These are phyloP conservation scores for Leonotis leonurus DNA, from an alignment of 257 asterid species.

Conservation along the genomic window DNA sequence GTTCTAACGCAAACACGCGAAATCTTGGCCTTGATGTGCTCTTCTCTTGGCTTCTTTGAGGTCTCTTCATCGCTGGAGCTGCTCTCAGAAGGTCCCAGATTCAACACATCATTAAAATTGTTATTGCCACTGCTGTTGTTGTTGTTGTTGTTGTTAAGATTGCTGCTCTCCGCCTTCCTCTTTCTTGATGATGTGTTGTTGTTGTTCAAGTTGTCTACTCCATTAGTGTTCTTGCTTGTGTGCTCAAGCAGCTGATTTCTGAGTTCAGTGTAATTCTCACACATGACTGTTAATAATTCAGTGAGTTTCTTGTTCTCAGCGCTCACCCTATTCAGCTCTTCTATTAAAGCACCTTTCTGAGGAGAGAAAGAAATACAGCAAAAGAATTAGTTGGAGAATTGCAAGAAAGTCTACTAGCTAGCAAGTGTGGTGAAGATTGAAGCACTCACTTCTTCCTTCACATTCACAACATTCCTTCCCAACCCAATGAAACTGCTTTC, in stretches of 20 bases:
- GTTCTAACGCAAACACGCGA: constrained; percentile 45
- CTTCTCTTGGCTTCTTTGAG: constrained; percentile 58
- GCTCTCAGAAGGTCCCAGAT: constrained; percentile 46
- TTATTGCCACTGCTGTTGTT: constrained; percentile 2
- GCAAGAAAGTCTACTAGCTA: background rate
- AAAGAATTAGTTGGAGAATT: background rate
- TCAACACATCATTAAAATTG: constrained; percentile 13
- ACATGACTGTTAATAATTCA: constrained; percentile 56
- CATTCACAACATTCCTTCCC: constrained; percentile 26
- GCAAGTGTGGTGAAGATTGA: background rate
- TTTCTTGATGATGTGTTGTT: constrained; percentile 36
- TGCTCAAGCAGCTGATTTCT: constrained; percentile 45
- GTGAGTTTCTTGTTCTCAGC: constrained; percentile 83
- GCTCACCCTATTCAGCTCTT: constrained; percentile 64
- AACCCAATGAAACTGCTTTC: constrained; percentile 46
- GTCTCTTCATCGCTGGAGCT: constrained; percentile 85
- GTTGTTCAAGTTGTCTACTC: background rate
- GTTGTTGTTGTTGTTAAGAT: background rate
- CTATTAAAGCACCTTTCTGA: constrained; percentile 56
- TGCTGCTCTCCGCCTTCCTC: constrained; percentile 45
- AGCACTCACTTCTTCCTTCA: constrained; percentile 46
- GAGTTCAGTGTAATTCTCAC: constrained; percentile 64
- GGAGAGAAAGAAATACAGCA: background rate
- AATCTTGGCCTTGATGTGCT: constrained; percentile 57
- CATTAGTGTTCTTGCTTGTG: constrained; percentile 30